Base-by-base conservation (phyloP, 352 stramenopile genomes). In the Blastocystis sp. region DNA sequence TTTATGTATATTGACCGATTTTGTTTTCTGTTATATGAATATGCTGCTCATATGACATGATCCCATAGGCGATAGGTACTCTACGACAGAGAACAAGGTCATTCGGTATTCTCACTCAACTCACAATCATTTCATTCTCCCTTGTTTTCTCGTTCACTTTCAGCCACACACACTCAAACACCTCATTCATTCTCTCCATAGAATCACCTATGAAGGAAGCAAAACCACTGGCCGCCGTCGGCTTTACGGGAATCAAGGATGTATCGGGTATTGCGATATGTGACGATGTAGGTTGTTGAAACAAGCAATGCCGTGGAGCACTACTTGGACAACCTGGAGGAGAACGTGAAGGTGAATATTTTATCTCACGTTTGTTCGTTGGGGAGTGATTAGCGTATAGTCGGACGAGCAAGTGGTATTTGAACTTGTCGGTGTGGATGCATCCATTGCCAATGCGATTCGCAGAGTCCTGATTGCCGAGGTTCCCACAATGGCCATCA, bases 391-490 rank as follows among this genome's bases (percentile, higher is more conserved):
- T 24, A 46, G 8, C 29, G 6, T 57, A 18, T 57, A 81, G 69
- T 67, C 49, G 14, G 69, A 81, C 32, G 54, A 67, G 32, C 49
- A 67, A 46, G 54, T 81, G 2, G 69, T 81, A 44, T 89, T 89
- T 87, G 88, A 89, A 40, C 38, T 89, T 9, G 56, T 61, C 9
- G 87, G 87, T 40, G 79, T 88, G 16, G 87, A 88, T 49, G 49
- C 88, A 16, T 46, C 88, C 32, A 84, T 89, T 75, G 88, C 87
- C 1, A 89, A 89, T 61, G 87, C 88, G 0, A 46, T 89, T n/a
- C 63, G 88, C 34, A 46, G 88, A 42, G 88, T 89, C 38, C 53
- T 89, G 56, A 81, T 89, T n/a, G 73, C 88, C 7, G 88, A 89
- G 46, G 87, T 89, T 3, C 79, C 88, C 29, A 88, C 87, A 9